Evolutionary conservation across 805 yeast genomes (phyloP).

Genomic region (Nakazawaea pomicola): DNA sequence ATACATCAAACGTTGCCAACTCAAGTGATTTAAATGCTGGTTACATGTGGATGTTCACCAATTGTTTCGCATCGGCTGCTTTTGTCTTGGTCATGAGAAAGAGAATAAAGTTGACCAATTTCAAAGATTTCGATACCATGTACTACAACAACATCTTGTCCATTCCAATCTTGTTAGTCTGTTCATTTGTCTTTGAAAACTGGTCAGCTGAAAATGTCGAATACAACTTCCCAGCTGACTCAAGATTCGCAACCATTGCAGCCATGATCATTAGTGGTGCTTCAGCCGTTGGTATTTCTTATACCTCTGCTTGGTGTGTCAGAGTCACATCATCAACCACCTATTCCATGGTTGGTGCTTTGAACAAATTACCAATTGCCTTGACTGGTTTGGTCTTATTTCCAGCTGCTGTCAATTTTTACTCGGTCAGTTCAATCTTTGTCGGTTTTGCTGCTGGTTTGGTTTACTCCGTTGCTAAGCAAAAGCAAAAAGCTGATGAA

Average conservation of each 20-base stretch:
- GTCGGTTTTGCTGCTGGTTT: conserved; percentile 94
- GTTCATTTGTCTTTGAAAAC: conserved; percentile 81
- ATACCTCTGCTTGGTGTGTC: conserved; percentile 99
- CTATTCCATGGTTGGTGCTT: conserved; percentile 98
- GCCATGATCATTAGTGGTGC: conserved; percentile 92
- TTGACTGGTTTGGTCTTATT: conserved; percentile 91
- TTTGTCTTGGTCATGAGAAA: conserved; percentile 95
- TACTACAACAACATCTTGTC: conserved; percentile 94
- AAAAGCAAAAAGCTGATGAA: conserved; percentile 65
- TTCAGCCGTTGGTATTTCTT: conserved; percentile 94
- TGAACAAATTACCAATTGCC: conserved; percentile 97
- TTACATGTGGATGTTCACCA: conserved; percentile 94
- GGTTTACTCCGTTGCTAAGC: conserved; percentile 93
- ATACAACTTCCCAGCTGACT: conserved; percentile 71
- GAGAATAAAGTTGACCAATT: conserved; percentile 94
- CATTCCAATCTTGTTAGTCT: conserved; percentile 76
- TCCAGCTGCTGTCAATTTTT: conserved; percentile 91
- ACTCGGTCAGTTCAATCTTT: conserved; percentile 82
- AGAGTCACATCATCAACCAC: conserved; percentile 98
- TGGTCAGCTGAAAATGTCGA: conserved; percentile 82
- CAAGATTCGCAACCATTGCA: conserved; percentile 62
- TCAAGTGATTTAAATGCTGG: conserved; percentile 55
- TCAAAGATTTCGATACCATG: conserved; percentile 97
- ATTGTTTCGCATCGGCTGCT: conserved; percentile 91
- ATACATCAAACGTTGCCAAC: conserved; percentile 33